These are phyloP conservation scores for Myriosclerotinia scirpicola DNA, from an alignment of 2,329 filamentous ascomycete species.

Conservation along the genomic window DNA sequence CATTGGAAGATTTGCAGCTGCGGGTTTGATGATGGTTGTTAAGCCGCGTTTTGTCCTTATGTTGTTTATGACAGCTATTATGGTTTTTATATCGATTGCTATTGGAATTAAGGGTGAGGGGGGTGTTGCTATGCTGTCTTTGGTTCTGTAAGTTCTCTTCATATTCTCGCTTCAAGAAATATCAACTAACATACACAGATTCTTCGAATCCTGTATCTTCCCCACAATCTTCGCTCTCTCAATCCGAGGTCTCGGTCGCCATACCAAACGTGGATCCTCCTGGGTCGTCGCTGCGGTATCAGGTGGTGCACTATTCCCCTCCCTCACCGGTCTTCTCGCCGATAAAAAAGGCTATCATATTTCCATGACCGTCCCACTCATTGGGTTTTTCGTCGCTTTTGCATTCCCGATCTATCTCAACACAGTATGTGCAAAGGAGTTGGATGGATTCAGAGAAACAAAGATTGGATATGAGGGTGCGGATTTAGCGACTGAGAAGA, in stretches of 20 bases:
- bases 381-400: constrained; percentile 41
- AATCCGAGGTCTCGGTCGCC: constrained; percentile 73
- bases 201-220: constrained; percentile 81
- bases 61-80: constrained; percentile 59
- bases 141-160: constrained; percentile 51
- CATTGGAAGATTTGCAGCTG: constrained; percentile 68
- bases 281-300: constrained; percentile 59
- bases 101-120: constrained; percentile 46
- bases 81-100: constrained; percentile 51
- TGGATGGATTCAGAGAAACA: constrained; percentile 42
- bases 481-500: constrained; percentile 11
- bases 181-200: not conserved
- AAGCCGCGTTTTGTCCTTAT: constrained; percentile 68
- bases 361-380: constrained; percentile 40
- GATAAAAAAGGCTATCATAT: constrained; percentile 22
- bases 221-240: constrained; percentile 79
- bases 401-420: constrained; percentile 43
- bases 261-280: constrained; percentile 76
- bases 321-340: constrained; percentile 26
- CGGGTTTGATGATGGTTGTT: constrained; percentile 58
- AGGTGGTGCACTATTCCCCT: constrained; percentile 37
- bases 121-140: constrained; percentile 61
- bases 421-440: constrained; percentile 38
- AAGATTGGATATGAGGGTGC: constrained; percentile 40
- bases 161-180: not conserved